These are phyloP conservation scores for Aquilaria sinensis DNA, from an alignment of 345 rosid species.

Conservation along the genomic window DNA sequence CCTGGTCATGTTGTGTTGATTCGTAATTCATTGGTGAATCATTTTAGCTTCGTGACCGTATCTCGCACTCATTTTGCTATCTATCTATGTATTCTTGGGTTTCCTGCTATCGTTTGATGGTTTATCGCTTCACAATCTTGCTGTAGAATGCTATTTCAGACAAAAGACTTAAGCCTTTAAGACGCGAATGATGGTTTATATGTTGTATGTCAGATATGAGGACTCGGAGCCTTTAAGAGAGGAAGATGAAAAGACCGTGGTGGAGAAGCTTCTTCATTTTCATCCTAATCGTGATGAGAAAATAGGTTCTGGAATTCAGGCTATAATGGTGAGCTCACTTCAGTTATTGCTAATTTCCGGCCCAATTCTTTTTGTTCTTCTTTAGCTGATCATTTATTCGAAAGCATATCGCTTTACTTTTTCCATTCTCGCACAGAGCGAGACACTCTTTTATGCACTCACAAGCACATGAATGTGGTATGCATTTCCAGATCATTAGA, in stretches of 20 bases:
- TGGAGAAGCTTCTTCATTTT: conserved; percentile 16
- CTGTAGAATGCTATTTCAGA: not conserved
- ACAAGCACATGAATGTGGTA: too few species aligned
- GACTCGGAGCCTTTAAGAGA: conserved; percentile 58
- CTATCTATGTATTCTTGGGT: too few species aligned
- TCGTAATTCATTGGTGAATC: too few species aligned
- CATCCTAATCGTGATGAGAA: not conserved
- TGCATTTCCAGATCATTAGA: too few species aligned
- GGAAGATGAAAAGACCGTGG: conserved; percentile 56
- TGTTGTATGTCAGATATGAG: conserved; percentile 37
- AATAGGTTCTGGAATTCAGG: conserved; percentile 1
- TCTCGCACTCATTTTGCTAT: not conserved
- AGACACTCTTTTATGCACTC: too few species aligned
- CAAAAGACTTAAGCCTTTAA: not conserved
- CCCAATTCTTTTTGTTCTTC: not conserved
- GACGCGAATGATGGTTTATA: not conserved
- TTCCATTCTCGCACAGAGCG: too few species aligned
- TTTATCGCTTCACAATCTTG: not conserved
- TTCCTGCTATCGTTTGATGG: not conserved
- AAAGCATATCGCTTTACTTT: too few species aligned
- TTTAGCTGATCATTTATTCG: too few species aligned
- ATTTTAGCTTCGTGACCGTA: too few species aligned
- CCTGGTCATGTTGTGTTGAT: too few species aligned
- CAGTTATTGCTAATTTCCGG: not conserved
- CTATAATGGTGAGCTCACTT: not conserved